Evolutionary conservation across 1,284 basidiomycete genomes (phyloP).

Genomic region (Inonotus hispidus): DNA sequence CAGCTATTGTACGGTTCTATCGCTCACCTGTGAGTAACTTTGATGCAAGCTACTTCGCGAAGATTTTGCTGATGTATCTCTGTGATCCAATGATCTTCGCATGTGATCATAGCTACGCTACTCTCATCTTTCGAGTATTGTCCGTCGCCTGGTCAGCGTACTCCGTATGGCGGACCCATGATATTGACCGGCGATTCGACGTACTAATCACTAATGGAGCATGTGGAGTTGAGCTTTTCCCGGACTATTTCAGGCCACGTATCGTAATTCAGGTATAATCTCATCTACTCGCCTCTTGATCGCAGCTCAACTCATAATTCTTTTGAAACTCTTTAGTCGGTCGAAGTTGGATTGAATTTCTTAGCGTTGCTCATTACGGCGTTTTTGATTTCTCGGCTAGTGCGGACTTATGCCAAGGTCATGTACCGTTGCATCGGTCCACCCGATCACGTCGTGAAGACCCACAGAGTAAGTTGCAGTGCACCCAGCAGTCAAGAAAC

Average conservation of each 20-base stretch:
- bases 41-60: neutral
- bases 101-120: slow-evolving; percentile 30
- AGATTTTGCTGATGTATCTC: neutral
- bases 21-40: slow-evolving; percentile 35
- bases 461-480: slow-evolving; percentile 30
- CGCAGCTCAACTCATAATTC: neutral
- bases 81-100: neutral
- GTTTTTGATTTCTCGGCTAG: slow-evolving; percentile 36
- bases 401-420: slow-evolving; percentile 36
- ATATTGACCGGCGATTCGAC: slow-evolving; percentile 31
- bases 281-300: neutral
- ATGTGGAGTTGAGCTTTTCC: slow-evolving; percentile 41
- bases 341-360: slow-evolving; percentile 41
- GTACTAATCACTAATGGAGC: slow-evolving; percentile 40
- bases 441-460: slow-evolving; percentile 41
- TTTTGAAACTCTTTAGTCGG: slow-evolving; percentile 33
- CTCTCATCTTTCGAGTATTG: slow-evolving; percentile 40
- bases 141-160: slow-evolving; percentile 48
- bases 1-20: slow-evolving; percentile 41
- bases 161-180: slow-evolving; percentile 40
- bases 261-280: neutral
- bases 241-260: slow-evolving; percentile 37
- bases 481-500: slow-evolving; percentile 18
- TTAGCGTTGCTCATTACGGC: slow-evolving; percentile 38
- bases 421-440: slow-evolving; percentile 52